These are phyloP conservation scores for Rhodotorula taiwanensis DNA, from an alignment of 768 basidiomycete species.

Conservation along the genomic window DNA sequence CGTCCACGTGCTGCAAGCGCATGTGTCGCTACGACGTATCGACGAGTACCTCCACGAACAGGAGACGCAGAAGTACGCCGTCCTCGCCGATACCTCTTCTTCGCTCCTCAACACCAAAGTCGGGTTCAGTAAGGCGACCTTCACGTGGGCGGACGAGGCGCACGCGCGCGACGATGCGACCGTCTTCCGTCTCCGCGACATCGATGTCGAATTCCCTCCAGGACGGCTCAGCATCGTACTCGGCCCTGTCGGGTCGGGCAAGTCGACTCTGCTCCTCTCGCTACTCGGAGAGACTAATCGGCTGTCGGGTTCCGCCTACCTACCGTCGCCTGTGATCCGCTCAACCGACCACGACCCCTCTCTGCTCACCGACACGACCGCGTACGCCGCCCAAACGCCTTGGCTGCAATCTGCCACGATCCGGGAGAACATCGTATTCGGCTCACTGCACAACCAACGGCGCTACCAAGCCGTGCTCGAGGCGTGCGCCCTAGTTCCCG, in stretches of 20 bases:
- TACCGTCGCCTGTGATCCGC: slow-evolving; percentile 35
- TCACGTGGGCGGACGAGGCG: slow-evolving; percentile 39
- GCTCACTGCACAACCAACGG: slow-evolving; percentile 55
- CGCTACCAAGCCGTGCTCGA: slow-evolving; percentile 64
- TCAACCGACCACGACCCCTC: slow-evolving; percentile 39
- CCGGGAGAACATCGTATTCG: slow-evolving; percentile 72
- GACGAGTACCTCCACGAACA: slow-evolving; percentile 46
- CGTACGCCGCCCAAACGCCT: slow-evolving; percentile 58
- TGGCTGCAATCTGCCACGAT: slow-evolving; percentile 78
- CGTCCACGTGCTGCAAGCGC: slow-evolving; percentile 42
- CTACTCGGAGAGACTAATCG: slow-evolving; percentile 41
- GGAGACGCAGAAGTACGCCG: slow-evolving; percentile 47
- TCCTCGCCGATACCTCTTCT: slow-evolving; percentile 7
- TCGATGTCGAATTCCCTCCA: slow-evolving; percentile 59
- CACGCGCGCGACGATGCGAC: slow-evolving; percentile 46
- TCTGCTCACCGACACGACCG: slow-evolving; percentile 56
- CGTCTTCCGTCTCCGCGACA: slow-evolving; percentile 50
- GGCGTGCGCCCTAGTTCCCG: slow-evolving; percentile 66
- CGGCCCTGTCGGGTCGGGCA: slow-evolving; percentile 39
- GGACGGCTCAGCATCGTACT: slow-evolving; percentile 52
- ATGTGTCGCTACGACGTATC: slow-evolving; percentile 45
- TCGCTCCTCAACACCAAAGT: slow-evolving; percentile 37
- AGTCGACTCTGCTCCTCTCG: slow-evolving; percentile 37
- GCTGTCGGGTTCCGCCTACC: slow-evolving; percentile 33
- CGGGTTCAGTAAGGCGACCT: slow-evolving; percentile 45